Evolutionary conservation across 192 early-diverging fungal species (phyloP).

Genomic region (Backusella macrospora): DNA sequence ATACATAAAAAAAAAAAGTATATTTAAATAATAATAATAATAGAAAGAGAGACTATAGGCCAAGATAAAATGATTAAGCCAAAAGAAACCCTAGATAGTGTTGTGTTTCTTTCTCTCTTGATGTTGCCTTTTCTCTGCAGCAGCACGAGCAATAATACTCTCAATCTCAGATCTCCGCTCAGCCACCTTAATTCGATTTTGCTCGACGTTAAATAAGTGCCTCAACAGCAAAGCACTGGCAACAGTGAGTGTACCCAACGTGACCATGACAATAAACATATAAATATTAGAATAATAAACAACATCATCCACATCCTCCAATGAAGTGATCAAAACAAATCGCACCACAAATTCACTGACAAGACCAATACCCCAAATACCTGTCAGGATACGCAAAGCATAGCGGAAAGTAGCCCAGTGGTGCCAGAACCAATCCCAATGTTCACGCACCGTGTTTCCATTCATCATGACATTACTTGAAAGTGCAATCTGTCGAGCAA

Average conservation of each 20-base stretch:
- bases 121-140: constrained; percentile 12
- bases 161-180: constrained; percentile 27
- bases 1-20: too few relatives aligned
- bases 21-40: background rate
- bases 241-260: constrained; percentile 26
- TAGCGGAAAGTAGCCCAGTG: constrained; percentile 37
- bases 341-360: constrained; percentile 46
- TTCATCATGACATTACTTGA: constrained; percentile 30
- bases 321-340: constrained; percentile 26
- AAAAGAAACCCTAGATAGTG: background rate
- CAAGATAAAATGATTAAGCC: background rate
- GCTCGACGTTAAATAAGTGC: constrained; percentile 32
- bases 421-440: constrained; percentile 45
- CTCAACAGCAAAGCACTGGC: constrained; percentile 28
- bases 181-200: constrained; percentile 19
- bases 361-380: constrained; percentile 44
- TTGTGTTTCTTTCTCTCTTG: background rate
- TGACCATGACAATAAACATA: constrained; percentile 29
- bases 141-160: constrained; percentile 25
- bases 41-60: background rate
- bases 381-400: constrained; percentile 39
- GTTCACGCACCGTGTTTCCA: constrained; percentile 34
- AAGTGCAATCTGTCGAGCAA: constrained; percentile 39
- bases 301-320: constrained; percentile 35
- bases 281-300: constrained; percentile 42